Percentiles rank a stretch among this genome's conserved stretches.
phyloP scores from a whole-genome alignment of 495 filamentous ascomycete genomes.

The Aspergillus affinis region DNA sequence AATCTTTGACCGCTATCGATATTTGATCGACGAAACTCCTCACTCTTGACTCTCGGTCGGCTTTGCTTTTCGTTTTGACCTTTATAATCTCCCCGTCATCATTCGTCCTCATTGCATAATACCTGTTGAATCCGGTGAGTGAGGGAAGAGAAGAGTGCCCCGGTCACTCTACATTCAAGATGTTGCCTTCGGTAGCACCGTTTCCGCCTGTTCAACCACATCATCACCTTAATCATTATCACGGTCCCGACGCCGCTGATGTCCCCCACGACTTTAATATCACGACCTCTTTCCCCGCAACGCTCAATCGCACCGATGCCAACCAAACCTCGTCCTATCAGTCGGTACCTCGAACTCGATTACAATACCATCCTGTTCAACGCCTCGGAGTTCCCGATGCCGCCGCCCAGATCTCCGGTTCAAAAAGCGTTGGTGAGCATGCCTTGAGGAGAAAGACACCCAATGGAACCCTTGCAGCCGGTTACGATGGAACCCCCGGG shows the following conservation, averaged over 20 bases:
- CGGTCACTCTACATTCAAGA: constrained; percentile 25
- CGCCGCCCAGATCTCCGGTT: constrained; percentile 21
- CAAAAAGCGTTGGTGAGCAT: constrained; percentile 58
- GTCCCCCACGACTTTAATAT: constrained; percentile 32
- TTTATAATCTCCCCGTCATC: not conserved
- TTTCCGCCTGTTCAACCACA: constrained; percentile 49
- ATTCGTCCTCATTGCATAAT: not conserved
- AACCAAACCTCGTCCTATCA: constrained; percentile 27
- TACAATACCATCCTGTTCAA: constrained; percentile 47
- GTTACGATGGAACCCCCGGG: constrained; percentile 84
- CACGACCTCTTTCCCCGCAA: constrained; percentile 23
- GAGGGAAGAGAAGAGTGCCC: constrained; percentile 9
- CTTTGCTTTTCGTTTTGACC: constrained; percentile 5
- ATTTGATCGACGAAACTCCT: constrained; percentile 16
- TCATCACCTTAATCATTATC: constrained; percentile 40
- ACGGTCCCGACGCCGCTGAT: constrained; percentile 28
- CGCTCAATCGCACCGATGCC: constrained; percentile 27
- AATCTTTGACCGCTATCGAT: constrained; percentile 22
- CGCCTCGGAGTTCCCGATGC: constrained; percentile 34
- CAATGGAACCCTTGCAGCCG: constrained; percentile 86
- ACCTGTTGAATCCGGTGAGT: not conserved
- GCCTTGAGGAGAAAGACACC: constrained; percentile 91
- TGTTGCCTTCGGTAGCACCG: constrained; percentile 48
- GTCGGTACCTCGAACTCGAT: constrained; percentile 31
- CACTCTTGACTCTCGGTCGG: constrained; percentile 3